Evolutionary conservation across 2,329 filamentous ascomycete species (phyloP).

Genomic region (Aphanocladium album): DNA sequence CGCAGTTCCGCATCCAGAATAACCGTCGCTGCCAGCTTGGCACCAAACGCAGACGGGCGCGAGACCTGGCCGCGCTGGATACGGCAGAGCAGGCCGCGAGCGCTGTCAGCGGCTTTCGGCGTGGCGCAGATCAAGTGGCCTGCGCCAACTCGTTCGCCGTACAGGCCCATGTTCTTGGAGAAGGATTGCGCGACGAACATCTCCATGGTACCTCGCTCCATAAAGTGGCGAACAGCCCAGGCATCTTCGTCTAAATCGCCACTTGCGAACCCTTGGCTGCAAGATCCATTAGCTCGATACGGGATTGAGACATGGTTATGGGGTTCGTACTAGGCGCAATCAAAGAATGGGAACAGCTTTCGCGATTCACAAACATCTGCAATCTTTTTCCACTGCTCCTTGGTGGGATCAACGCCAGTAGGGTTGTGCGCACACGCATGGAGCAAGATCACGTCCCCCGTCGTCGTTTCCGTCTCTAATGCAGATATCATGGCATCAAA

Average conservation of each 20-base stretch:
- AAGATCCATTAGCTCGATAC: not conserved
- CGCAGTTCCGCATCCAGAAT: not conserved
- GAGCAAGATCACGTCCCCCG: constrained; percentile 30
- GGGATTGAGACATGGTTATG: not conserved
- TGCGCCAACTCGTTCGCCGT: constrained; percentile 30
- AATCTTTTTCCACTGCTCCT: constrained; percentile 29
- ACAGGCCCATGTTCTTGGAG: constrained; percentile 34
- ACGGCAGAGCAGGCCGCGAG: not conserved
- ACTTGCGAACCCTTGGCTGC: constrained; percentile 31
- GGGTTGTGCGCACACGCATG: constrained; percentile 37
- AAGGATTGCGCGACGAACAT: constrained; percentile 30
- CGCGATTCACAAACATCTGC: constrained; percentile 26
- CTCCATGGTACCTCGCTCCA: constrained; percentile 17
- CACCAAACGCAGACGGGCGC: not conserved
- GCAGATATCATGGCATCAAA: constrained; percentile 25
- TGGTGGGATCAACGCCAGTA: constrained; percentile 30
- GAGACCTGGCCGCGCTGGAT: not conserved
- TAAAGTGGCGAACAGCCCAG: constrained; percentile 28
- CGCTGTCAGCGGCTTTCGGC: not conserved
- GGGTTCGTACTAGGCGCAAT: constrained; percentile 27
- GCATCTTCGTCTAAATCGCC: constrained; percentile 29
- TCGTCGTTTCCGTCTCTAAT: constrained; percentile 19
- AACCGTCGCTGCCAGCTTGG: not conserved
- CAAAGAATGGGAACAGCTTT: constrained; percentile 30
- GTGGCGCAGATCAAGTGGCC: constrained; percentile 16